Evolutionary conservation across 352 stramenopile genomes (phyloP).

Genomic region (Phytophthora lateralis): DNA sequence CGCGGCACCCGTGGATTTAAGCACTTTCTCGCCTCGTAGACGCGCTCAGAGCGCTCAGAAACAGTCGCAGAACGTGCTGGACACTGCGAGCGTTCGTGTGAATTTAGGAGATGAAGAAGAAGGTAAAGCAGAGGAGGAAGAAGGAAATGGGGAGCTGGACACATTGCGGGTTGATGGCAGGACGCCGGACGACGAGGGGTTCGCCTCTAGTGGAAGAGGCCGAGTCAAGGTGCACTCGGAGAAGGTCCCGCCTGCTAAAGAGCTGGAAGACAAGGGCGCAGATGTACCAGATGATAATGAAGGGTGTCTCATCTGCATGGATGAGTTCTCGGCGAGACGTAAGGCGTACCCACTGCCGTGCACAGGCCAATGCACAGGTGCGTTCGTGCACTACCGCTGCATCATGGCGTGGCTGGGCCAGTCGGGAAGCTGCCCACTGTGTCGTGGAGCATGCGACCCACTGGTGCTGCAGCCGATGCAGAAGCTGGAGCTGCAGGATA

Average conservation of each 20-base stretch:
- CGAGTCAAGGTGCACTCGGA: slow-evolving; percentile 31
- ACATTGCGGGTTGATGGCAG: slow-evolving; percentile 19
- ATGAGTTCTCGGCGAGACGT: slow-evolving; percentile 85
- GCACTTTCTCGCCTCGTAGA: slow-evolving; percentile 66
- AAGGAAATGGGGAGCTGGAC: slow-evolving; percentile 32
- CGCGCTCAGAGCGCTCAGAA: slow-evolving; percentile 39
- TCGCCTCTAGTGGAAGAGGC: background rate
- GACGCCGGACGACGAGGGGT: slow-evolving; percentile 20
- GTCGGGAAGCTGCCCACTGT: slow-evolving; percentile 83
- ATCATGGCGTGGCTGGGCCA: slow-evolving; percentile 91
- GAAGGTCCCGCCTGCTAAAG: slow-evolving; percentile 30
- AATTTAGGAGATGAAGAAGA: slow-evolving; percentile 46
- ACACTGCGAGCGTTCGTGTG: slow-evolving; percentile 20
- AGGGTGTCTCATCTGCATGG: slow-evolving; percentile 89
- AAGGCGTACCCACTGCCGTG: slow-evolving; percentile 88
- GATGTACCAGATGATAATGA: slow-evolving; percentile 37
- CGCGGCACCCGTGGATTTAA: slow-evolving; percentile 38
- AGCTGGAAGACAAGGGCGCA: slow-evolving; percentile 33
- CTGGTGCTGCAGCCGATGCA: slow-evolving; percentile 84
- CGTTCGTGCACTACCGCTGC: slow-evolving; percentile 86
- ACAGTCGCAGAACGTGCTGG: background rate
- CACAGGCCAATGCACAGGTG: slow-evolving; percentile 75
- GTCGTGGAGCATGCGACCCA: slow-evolving; percentile 78
- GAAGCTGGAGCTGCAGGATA: slow-evolving; percentile 82
- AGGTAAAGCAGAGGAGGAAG: slow-evolving; percentile 39